Evolutionary conservation across 2,329 filamentous ascomycete species (phyloP).

Genomic region (Colletotrichum theobromicola): DNA sequence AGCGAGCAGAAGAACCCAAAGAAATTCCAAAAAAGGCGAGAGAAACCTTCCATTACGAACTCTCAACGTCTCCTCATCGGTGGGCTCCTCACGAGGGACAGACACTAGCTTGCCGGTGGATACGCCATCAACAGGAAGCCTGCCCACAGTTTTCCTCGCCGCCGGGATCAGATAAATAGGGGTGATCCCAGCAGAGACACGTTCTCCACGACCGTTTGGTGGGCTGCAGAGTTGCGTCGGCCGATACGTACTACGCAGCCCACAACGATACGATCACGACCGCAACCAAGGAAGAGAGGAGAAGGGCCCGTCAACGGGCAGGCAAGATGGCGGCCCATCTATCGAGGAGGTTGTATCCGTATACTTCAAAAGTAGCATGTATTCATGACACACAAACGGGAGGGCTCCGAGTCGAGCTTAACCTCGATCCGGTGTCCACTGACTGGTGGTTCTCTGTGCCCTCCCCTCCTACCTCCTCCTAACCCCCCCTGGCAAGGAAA

Average conservation of each 20-base stretch:
- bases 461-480: not conserved
- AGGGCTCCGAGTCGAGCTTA: slow-evolving; percentile 17
- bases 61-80: slow-evolving; percentile 2
- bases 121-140: not conserved
- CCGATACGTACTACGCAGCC: not conserved
- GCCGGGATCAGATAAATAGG: not conserved
- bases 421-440: slow-evolving; percentile 3
- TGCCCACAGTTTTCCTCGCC: not conserved
- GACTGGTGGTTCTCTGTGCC: not conserved
- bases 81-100: not conserved
- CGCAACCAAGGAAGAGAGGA: not conserved
- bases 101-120: not conserved
- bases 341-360: not conserved
- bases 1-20: not conserved
- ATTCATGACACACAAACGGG: slow-evolving; percentile 2
- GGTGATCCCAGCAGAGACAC: slow-evolving; percentile 15
- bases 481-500: not conserved
- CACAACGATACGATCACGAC: not conserved
- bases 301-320: not conserved
- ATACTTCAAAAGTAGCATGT: not conserved
- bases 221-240: not conserved
- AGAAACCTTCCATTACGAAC: not conserved
- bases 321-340: not conserved
- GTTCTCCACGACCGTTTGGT: slow-evolving; percentile 7
- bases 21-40: not conserved